Evolutionary conservation across 2,329 filamentous ascomycete genomes (phyloP).

Genomic region (Whalleya microplaca): DNA sequence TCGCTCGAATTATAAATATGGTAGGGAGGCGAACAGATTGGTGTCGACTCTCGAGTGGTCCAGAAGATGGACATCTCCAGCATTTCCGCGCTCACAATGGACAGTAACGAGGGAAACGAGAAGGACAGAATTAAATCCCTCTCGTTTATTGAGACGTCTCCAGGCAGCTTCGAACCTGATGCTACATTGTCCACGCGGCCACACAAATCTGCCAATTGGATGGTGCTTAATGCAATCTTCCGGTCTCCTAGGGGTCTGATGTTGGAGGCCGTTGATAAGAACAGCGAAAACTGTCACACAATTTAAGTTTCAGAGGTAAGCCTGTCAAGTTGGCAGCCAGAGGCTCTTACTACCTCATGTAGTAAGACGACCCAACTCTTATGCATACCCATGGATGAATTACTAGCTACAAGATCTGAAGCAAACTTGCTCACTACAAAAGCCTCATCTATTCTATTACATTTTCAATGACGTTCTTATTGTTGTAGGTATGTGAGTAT

Average conservation of each 20-base stretch:
- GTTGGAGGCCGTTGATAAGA: constrained; percentile 4
- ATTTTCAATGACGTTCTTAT: neutral
- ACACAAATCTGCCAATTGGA: constrained; percentile 8
- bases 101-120: neutral
- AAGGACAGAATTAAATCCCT: neutral
- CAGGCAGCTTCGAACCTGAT: constrained; percentile 4
- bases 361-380: constrained; percentile 21
- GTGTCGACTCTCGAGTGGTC: neutral
- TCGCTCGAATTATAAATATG: too few relatives aligned
- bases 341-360: constrained; percentile 16
- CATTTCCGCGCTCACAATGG: neutral
- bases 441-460: constrained; percentile 7
- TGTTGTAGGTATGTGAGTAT: constrained; percentile 2
- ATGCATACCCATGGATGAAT: constrained; percentile 6
- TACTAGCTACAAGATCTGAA: constrained; percentile 1
- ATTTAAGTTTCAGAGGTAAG: constrained; percentile 14
- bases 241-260: neutral
- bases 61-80: neutral
- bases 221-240: neutral
- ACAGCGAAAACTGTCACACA: constrained; percentile 2
- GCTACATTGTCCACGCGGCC: constrained; percentile 14
- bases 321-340: constrained; percentile 9
- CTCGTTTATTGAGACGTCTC: constrained; percentile 1
- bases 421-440: constrained; percentile 16
- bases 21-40: too few relatives aligned